These are phyloP conservation scores for Fomitopsis palustris DNA, from an alignment of 1,284 basidiomycete genomes.

Conservation along the genomic window DNA sequence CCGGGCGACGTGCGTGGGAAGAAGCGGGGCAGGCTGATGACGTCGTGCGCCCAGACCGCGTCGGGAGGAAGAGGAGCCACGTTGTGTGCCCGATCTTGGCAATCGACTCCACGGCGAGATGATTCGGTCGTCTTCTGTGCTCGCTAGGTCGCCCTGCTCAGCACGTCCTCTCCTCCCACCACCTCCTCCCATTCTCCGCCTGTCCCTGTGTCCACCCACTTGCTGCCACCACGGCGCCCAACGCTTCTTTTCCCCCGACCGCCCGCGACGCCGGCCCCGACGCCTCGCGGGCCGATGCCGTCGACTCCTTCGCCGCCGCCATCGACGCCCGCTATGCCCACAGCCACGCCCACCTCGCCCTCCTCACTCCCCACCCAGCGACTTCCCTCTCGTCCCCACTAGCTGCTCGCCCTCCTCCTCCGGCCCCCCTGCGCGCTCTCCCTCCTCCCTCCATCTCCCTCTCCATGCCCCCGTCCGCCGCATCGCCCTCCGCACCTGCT, in stretches of 20 bases:
- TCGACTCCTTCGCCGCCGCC: not conserved
- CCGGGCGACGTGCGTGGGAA: not conserved
- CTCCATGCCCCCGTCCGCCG: not conserved
- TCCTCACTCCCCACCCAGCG: not conserved
- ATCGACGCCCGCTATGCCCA: not conserved
- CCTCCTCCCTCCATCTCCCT: not conserved
- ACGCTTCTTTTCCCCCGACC: not conserved
- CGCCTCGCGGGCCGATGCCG: not conserved
- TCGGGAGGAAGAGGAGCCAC: not conserved
- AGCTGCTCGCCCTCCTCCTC: not conserved
- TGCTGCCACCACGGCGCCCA: not conserved
- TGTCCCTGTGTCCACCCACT: not conserved
- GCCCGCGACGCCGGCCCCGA: not conserved
- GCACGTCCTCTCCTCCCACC: not conserved
- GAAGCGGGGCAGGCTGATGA: not conserved
- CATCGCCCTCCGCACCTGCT: not conserved
- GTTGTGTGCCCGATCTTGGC: not conserved
- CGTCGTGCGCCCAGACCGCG: constrained; percentile 1
- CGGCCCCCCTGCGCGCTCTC: not conserved
- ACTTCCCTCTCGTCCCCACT: not conserved
- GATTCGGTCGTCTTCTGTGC: not conserved
- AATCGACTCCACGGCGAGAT: not conserved
- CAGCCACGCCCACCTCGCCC: not conserved
- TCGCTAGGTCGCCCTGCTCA: not conserved
- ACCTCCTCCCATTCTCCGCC: not conserved